A percentile compares a stretch with the other conserved stretches of the same genome.
Evolutionary conservation across 2,329 filamentous ascomycete species (phyloP).

Genomic region (Paracamarosporium sp.): DNA sequence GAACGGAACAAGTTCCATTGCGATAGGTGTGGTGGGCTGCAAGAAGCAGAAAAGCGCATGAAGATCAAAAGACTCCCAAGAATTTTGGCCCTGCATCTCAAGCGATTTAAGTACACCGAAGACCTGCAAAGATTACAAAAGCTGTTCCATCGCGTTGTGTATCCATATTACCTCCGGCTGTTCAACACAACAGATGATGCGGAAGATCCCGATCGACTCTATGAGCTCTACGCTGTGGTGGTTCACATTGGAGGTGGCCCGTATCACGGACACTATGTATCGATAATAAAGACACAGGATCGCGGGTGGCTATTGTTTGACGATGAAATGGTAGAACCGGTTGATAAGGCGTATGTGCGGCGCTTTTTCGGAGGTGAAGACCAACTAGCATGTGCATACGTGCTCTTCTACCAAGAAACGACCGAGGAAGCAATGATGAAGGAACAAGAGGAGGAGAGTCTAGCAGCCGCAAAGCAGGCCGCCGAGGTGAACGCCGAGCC

Average conservation of each 20-base stretch:
- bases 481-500: conserved; percentile 62
- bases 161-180: conserved; percentile 93
- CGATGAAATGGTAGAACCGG: conserved; percentile 97
- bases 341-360: conserved; percentile 93
- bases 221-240: conserved; percentile 96
- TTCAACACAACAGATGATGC: conserved; percentile 98
- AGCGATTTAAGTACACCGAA: conserved; percentile 98
- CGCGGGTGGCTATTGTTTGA: conserved; percentile 96
- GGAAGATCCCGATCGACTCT: conserved; percentile 89
- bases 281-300: conserved; percentile 96
- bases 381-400: conserved; percentile 92
- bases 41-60: conserved; percentile 99
- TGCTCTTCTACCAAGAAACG: conserved; percentile 96
- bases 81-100: conserved; percentile 89
- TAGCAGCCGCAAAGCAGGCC: conserved; percentile 46
- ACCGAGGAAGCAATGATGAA: conserved; percentile 71
- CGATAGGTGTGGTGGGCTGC: conserved; percentile 92
- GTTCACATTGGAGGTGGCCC: conserved; percentile 97
- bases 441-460: conserved; percentile 83
- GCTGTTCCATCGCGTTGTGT: conserved; percentile 94
- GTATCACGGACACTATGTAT: conserved; percentile 97
- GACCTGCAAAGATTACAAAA: conserved; percentile 94
- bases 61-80: conserved; percentile 95
- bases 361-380: conserved; percentile 93
- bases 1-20: conserved; percentile 99